Evolutionary conservation across 2,329 filamentous ascomycete species (phyloP).

Genomic region (Xylaria sp.): DNA sequence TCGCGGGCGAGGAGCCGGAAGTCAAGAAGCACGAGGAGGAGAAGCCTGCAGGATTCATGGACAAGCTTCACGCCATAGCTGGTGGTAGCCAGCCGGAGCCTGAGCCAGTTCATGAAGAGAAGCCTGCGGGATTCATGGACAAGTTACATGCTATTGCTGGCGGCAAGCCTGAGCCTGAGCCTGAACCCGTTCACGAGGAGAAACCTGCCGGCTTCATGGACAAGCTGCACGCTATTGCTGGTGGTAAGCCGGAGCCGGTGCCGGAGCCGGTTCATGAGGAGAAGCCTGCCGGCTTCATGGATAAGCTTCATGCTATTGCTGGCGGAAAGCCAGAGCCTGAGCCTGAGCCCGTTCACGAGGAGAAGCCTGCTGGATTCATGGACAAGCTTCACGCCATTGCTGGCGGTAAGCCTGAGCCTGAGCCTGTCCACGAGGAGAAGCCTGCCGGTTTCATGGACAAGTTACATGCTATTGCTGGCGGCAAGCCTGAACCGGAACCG

Average conservation of each 20-base stretch:
- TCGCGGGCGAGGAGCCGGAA: slow-evolving; percentile 36
- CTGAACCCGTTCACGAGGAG: not conserved
- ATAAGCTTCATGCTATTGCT: not conserved
- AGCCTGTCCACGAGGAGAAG: not conserved
- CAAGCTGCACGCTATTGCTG: not conserved
- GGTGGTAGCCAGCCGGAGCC: not conserved
- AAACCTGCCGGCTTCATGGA: not conserved
- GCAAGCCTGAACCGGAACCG: not conserved
- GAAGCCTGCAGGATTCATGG: not conserved
- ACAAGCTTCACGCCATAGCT: not conserved
- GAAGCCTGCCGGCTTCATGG: not conserved
- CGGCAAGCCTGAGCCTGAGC: not conserved
- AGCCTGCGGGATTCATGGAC: not conserved
- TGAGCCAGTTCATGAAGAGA: not conserved
- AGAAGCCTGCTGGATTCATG: not conserved
- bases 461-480: not conserved
- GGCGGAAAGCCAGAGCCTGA: too few relatives aligned
- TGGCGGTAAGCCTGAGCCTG: not conserved
- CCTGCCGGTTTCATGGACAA: not conserved
- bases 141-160: not conserved
- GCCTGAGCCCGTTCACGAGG: not conserved
- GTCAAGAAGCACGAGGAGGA: slow-evolving; percentile 29
- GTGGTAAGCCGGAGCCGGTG: not conserved
- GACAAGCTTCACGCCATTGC: not conserved
- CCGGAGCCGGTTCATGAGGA: not conserved